Evolutionary conservation across 345 rosid species (phyloP).

Genomic region (Psidium guajava): DNA sequence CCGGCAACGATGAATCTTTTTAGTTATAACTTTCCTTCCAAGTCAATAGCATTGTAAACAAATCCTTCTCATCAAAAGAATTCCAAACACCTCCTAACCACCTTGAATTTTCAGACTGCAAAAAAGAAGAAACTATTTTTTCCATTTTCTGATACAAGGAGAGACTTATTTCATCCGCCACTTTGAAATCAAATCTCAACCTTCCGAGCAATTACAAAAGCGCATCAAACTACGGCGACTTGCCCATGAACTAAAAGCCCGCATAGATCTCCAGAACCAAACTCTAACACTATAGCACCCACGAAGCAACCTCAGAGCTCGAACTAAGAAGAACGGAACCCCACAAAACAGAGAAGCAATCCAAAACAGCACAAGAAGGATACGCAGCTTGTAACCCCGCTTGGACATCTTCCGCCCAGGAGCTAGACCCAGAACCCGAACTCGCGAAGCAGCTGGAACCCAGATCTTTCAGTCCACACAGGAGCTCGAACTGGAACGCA

Average conservation of each 20-base stretch:
- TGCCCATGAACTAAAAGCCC: neutral
- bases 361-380: slow-evolving; percentile 28
- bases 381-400: slow-evolving; percentile 98
- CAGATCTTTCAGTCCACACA: neutral
- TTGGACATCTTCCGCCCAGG: slow-evolving; percentile 41
- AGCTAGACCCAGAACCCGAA: neutral
- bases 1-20: neutral
- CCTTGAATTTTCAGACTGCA: neutral
- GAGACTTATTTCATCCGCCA: neutral
- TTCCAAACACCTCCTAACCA: neutral
- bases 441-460: neutral
- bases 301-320: neutral
- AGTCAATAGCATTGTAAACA: neutral
- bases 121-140: neutral
- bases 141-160: neutral
- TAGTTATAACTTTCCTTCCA: neutral
- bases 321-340: neutral
- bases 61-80: neutral
- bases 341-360: neutral
- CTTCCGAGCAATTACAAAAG: neutral
- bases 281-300: neutral
- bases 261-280: neutral
- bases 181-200: neutral
- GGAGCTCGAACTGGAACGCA: neutral
- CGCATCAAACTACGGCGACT: neutral